These are phyloP conservation scores for Penicillium rolfsii DNA, from an alignment of 2,329 filamentous ascomycete species.

Conservation along the genomic window DNA sequence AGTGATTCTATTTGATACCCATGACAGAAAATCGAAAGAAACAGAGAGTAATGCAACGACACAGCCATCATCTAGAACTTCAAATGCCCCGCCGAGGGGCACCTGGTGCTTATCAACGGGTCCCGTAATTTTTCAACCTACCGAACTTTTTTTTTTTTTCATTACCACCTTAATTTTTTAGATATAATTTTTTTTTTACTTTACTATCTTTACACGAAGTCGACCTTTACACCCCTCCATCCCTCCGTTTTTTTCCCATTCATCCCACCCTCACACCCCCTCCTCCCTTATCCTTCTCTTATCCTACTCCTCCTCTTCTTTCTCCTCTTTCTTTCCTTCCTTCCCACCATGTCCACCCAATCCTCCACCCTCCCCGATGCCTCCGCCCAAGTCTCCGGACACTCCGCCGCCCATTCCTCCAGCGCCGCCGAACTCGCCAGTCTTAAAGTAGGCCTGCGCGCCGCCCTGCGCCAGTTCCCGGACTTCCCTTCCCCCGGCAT, in stretches of 20 bases:
- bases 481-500: slow-evolving; percentile 94
- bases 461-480: slow-evolving; percentile 78
- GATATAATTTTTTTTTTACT: slow-evolving; percentile 7
- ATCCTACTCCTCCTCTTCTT: slow-evolving; percentile 24
- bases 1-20: not conserved
- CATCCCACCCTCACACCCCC: slow-evolving; percentile 16
- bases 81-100: slow-evolving; percentile 14
- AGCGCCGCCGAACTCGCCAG: slow-evolving; percentile 59
- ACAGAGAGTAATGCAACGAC: not conserved
- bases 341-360: slow-evolving; percentile 44
- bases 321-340: slow-evolving; percentile 16
- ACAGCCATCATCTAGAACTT: slow-evolving; percentile 7
- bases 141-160: slow-evolving; percentile 6
- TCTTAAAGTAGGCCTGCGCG: slow-evolving; percentile 70
- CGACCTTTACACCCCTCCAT: slow-evolving; percentile 18
- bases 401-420: slow-evolving; percentile 52
- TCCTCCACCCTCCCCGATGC: slow-evolving; percentile 42
- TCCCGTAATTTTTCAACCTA: slow-evolving; percentile 24
- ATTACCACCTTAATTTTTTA: slow-evolving; percentile 21
- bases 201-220: slow-evolving; percentile 4
- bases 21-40: not conserved
- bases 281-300: slow-evolving; percentile 17
- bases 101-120: slow-evolving; percentile 18
- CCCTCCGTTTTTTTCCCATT: slow-evolving; percentile 13
- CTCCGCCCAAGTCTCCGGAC: slow-evolving; percentile 47